Percentiles rank a stretch among this genome's conserved stretches.
phyloP scores from a whole-genome alignment of 768 basidiomycete genomes.

The Polyporus arcularius region DNA sequence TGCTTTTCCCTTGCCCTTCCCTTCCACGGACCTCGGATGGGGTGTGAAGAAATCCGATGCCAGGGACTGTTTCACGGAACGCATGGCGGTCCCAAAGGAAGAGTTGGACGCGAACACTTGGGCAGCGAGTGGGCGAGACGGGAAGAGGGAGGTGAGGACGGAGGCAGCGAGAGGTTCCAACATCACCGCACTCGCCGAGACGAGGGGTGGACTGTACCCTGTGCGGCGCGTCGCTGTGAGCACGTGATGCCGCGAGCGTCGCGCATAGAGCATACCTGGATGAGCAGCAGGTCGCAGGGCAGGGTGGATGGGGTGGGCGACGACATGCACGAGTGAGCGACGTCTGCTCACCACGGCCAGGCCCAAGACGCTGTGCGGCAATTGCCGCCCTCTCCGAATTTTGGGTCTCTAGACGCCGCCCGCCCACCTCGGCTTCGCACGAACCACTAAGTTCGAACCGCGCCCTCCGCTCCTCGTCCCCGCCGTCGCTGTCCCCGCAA shows the following conservation, averaged over 20 bases:
- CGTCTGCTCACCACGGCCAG: constrained; percentile 1
- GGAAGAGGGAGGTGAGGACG: constrained; percentile 49
- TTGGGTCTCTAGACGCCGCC: constrained; percentile 5
- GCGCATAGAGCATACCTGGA: constrained; percentile 11
- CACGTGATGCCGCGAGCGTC: not conserved
- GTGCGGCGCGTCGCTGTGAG: not conserved
- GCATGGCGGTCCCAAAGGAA: constrained; percentile 32
- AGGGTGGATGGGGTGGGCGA: constrained; percentile 9
- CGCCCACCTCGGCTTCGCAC: constrained; percentile 6
- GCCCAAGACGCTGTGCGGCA: constrained; percentile 15
- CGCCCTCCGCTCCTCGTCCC: not conserved
- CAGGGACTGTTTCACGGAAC: constrained; percentile 34
- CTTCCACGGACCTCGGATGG: constrained; percentile 49
- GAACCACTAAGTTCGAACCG: not conserved
- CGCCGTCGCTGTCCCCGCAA: not conserved
- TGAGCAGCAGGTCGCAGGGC: constrained; percentile 14
- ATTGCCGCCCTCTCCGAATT: constrained; percentile 1
- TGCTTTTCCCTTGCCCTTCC: constrained; percentile 53
- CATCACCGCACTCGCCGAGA: constrained; percentile 46
- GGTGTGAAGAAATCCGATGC: constrained; percentile 58
- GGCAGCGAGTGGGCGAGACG: constrained; percentile 30
- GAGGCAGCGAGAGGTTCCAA: constrained; percentile 62
- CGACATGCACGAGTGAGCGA: constrained; percentile 21
- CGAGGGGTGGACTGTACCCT: constrained; percentile 22
- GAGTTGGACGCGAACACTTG: constrained; percentile 30